Evolutionary conservation across 305 asterid species (phyloP).

Genomic region (Petunia hybrid): DNA sequence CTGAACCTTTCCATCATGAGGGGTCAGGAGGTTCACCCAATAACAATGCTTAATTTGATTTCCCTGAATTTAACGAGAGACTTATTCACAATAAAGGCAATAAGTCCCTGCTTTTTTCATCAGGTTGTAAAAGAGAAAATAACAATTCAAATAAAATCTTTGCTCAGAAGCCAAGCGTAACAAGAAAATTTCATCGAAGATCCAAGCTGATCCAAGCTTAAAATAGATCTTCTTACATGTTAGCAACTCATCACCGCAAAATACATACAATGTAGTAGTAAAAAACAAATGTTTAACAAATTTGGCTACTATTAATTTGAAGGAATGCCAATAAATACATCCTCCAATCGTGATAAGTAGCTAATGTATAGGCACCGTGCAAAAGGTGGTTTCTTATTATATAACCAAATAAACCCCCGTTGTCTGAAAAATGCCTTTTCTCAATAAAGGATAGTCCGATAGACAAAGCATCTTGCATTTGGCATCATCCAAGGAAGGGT

Average conservation of each 20-base stretch:
- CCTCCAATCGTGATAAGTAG: slow-evolving; percentile 78
- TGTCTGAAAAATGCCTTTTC: slow-evolving; percentile 75
- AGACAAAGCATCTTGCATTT: too few relatives aligned
- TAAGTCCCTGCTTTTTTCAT: slow-evolving; percentile 28
- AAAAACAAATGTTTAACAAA: too few relatives aligned
- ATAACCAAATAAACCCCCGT: slow-evolving; percentile 59
- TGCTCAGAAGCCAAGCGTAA: slow-evolving; percentile 99
- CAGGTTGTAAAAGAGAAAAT: neutral
- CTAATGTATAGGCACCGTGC: slow-evolving; percentile 78
- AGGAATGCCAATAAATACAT: slow-evolving; percentile 36
- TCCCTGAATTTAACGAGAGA: slow-evolving; percentile 23
- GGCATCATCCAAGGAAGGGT: too few relatives aligned
- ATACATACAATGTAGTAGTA: too few relatives aligned
- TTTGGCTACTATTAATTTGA: slow-evolving; percentile 75
- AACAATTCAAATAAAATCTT: neutral
- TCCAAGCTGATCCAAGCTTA: slow-evolving; percentile 45
- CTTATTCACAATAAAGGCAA: slow-evolving; percentile 15
- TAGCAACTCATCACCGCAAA: slow-evolving; percentile 73
- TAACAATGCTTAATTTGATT: neutral
- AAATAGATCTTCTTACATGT: slow-evolving; percentile 66
- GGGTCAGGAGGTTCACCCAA: slow-evolving; percentile 32
- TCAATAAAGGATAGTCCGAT: too few relatives aligned
- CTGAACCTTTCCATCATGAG: slow-evolving; percentile 24
- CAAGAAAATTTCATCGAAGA: slow-evolving; percentile 69
- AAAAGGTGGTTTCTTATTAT: slow-evolving; percentile 66